Evolutionary conservation across 2,329 filamentous ascomycete genomes (phyloP), one percentile per base, ranked within the genome.

Genomic region (Sclerotinia spermophila): DNA sequence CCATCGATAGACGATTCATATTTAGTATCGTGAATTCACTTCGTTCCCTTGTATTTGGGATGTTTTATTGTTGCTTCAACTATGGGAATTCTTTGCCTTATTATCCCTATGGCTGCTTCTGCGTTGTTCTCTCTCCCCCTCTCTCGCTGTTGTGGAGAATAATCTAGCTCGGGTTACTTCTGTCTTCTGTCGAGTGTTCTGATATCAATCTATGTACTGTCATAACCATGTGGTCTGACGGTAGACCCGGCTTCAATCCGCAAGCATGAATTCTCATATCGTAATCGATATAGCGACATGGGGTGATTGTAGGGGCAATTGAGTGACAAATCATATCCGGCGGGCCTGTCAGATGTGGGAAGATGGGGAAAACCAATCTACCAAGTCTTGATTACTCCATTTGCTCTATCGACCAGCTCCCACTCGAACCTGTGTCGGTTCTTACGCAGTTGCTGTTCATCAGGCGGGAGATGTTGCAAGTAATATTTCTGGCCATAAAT

Each of bases 51-150:
- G 85, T 5, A 82, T 89, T 72, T 85, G 85, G 81, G 86, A 84
- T 84, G 85, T 68, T 84, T 84, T 3, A 76, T 84, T 21, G 76
- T 85, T 0, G 84, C 84, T 21, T 81, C 85, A 5, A 71, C 89
- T 24, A 82, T 89, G 8, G 87, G 87, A 15, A 81, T 89, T 0
- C 81, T 89, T 2, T 86, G 84, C 55, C 80, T 90, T 13, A 89
- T 89, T 74, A 85, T 85, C 35, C 80, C 82, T 0, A 86, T 86
- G 1, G 87, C 87, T 0, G 85, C 87, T 0, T 82, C 84, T 2
- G 87, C 87, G 0, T 82, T 89, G 1, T 89, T 90, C 81, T 88
- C 84, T 0, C 82, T 88, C 10, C 82, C 83, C 90, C 81, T 88
- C 84, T 0, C 82, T 88, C 10, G 82, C 83, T 11, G 86, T 89